Base-by-base conservation (phyloP, 2,329 filamentous ascomycete species). In the Fusarium sp. region DNA sequence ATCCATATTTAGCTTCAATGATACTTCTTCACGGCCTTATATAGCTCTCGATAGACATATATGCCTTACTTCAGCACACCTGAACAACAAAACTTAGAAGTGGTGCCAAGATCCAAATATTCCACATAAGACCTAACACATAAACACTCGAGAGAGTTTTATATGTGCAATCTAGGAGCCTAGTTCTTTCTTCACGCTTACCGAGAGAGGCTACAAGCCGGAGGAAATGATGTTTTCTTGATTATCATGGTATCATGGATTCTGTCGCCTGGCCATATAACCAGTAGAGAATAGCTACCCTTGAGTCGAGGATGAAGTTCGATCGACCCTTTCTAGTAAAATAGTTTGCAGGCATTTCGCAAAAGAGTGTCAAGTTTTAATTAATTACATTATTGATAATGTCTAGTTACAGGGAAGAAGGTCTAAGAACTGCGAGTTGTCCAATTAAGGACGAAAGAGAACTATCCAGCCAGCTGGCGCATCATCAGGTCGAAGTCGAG, bases 1-100 rank as follows among this genome's bases (percentile, higher is more conserved):
- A 16, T 16, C 3, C 6, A 12, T 21, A 6, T 16, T 16, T 12
- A 4, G 9, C 2, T 38, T 13, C 2, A 19, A 8, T 0, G 2
- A 16, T 11, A 6, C 13, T 28, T 21, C 5, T 21, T 38, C 19
- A 5, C 23, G 3, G 12, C 12, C 18, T 15, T 23, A 7, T 19
- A 8, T 25, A 21, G 12, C 12, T 25, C 18, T 35, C 12, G 9
- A 35, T 35, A 35, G 6, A n/a, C 9, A n/a, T 6, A 28, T 0
- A 18, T 37, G 5, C 9, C 4, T 35, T 0, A 3, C 18, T 25
- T 11, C 3, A 25, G 3, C 49, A 11, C 12, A 15, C 12, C 18
- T 21, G 6, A 25, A 11, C 3, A 25, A 19, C 7, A 11, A 3
- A 35, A 23, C 32, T 21, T 11, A 21, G 9, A 10, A 23, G n/a